phyloP scores from a whole-genome alignment of 1,139 yeast genomes.

The Geotrichum restrictum region DNA sequence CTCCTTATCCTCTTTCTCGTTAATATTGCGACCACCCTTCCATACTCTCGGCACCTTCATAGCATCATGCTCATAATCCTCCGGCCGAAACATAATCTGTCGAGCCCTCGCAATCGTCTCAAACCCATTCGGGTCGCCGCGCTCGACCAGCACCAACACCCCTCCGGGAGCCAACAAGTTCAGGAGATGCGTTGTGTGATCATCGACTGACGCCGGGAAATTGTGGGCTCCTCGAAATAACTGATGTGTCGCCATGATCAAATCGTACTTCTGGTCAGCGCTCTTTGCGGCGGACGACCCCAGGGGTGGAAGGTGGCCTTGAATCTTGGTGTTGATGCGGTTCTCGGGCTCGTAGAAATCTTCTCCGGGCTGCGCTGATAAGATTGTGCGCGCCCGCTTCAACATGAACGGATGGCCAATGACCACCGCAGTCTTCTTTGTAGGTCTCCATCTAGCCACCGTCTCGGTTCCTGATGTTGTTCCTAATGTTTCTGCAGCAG shows the following conservation, averaged over 20 bases:
- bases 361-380: slow-evolving; percentile 54
- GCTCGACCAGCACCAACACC: slow-evolving; percentile 68
- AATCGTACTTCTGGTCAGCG: slow-evolving; percentile 51
- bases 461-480: too few species aligned
- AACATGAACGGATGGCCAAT: slow-evolving; percentile 74
- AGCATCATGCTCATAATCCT: slow-evolving; percentile 50
- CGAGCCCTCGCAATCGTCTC: slow-evolving; percentile 88
- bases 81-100: slow-evolving; percentile 83
- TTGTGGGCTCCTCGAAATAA: slow-evolving; percentile 51
- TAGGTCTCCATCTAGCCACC: slow-evolving; percentile 59
- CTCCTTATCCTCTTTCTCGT: not conserved
- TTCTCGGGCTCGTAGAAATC: slow-evolving; percentile 17
- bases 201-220: slow-evolving; percentile 73
- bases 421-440: slow-evolving; percentile 65
- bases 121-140: slow-evolving; percentile 88
- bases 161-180: slow-evolving; percentile 71
- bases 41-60: slow-evolving; percentile 74
- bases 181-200: slow-evolving; percentile 57
- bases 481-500: too few species aligned
- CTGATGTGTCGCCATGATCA: slow-evolving; percentile 83
- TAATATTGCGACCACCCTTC: slow-evolving; percentile 47
- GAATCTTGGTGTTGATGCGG: slow-evolving; percentile 24
- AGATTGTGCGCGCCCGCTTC: slow-evolving; percentile 68
- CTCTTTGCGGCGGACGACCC: slow-evolving; percentile 5
- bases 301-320: slow-evolving; percentile 10